Evolutionary conservation across 768 basidiomycete species (phyloP).

Genomic region (Strobilomyces confusus): DNA sequence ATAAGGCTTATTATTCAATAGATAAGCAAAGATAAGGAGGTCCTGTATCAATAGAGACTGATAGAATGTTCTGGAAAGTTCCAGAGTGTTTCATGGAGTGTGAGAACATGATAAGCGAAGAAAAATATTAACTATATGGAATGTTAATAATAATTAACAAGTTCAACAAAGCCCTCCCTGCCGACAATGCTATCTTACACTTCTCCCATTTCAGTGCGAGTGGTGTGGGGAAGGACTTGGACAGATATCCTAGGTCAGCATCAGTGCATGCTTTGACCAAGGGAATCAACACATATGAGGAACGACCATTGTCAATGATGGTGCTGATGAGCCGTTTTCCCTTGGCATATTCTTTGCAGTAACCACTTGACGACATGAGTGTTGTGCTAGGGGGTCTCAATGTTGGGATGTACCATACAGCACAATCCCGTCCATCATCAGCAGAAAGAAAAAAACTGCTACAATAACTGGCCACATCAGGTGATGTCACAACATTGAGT

Average conservation of each 20-base stretch:
- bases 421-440: constrained; percentile 72
- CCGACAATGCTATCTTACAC: constrained; percentile 64
- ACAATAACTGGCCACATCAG: constrained; percentile 45
- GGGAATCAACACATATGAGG: constrained; percentile 48
- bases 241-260: constrained; percentile 30
- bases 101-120: too few species aligned
- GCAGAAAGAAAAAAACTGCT: constrained; percentile 84
- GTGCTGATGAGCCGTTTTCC: constrained; percentile 81
- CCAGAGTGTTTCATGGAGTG: too few species aligned
- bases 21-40: too few species aligned
- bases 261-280: background rate
- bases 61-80: too few species aligned
- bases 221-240: constrained; percentile 24
- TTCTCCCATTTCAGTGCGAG: constrained; percentile 79
- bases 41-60: too few species aligned
- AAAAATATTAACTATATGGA: too few species aligned
- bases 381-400: background rate
- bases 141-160: too few species aligned
- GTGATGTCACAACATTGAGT: background rate
- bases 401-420: constrained; percentile 54
- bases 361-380: constrained; percentile 54
- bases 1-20: too few species aligned
- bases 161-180: too few species aligned
- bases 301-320: constrained; percentile 91
- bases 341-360: constrained; percentile 86